These are phyloP conservation scores for Gentiana macrophylla DNA, from an alignment of 257 asterid species.

Conservation along the genomic window DNA sequence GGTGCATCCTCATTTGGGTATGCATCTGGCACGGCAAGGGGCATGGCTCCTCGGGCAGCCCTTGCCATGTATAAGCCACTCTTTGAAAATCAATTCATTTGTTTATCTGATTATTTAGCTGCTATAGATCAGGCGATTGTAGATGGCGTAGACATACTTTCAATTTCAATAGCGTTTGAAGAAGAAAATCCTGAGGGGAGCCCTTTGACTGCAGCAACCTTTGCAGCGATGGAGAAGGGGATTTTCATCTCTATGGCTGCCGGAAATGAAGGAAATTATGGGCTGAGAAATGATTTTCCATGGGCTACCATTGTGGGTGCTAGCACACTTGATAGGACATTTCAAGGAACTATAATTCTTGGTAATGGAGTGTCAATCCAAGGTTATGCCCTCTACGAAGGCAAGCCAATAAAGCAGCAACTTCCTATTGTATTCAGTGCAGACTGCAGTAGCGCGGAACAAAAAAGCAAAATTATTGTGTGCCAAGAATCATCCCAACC, in stretches of 20 bases:
- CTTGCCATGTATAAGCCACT: constrained; percentile 29
- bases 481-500: too few species aligned
- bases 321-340: constrained; percentile 32
- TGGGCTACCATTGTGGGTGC: constrained; percentile 29
- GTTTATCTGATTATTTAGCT: constrained; percentile 28
- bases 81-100: constrained; percentile 13
- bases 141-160: constrained; percentile 34
- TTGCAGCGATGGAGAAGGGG: constrained; percentile 33
- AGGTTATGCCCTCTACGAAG: constrained; percentile 26
- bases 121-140: constrained; percentile 45
- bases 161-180: constrained; percentile 18
- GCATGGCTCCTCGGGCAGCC: constrained; percentile 35
- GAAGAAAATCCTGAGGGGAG: constrained; percentile 9
- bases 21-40: constrained; percentile 35
- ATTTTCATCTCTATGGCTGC: constrained; percentile 33
- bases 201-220: constrained; percentile 32
- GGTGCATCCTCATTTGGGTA: constrained; percentile 30
- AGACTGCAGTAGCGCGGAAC: neutral
- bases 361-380: constrained; percentile 19
- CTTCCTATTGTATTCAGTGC: constrained; percentile 15
- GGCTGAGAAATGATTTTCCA: constrained; percentile 22
- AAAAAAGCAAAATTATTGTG: neutral
- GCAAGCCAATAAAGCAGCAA: constrained; percentile 4
- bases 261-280: constrained; percentile 16
- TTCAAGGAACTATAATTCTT: constrained; percentile 16